phyloP scores from a whole-genome alignment of 257 asterid species.

The Prunella vulgaris region DNA sequence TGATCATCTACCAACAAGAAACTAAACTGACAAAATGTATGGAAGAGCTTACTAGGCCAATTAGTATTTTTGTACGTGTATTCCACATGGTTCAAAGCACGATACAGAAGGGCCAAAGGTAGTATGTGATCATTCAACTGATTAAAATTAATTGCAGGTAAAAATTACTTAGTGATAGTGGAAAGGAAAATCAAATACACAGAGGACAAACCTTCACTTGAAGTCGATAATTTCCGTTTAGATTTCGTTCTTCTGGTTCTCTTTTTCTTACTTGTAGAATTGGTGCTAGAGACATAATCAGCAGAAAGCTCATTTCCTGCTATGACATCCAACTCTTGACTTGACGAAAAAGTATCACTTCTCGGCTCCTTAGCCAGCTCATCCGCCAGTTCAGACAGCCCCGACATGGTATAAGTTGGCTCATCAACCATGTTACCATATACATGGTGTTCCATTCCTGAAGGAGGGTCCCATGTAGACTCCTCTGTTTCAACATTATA shows the following conservation, averaged over 20 bases:
- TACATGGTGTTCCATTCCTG: constrained; percentile 46
- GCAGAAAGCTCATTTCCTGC: constrained; percentile 17
- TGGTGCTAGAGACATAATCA: constrained; percentile 24
- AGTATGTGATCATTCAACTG: neutral
- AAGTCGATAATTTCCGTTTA: constrained; percentile 26
- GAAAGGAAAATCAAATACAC: neutral
- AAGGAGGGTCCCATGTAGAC: constrained; percentile 86
- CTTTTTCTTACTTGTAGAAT: constrained; percentile 38
- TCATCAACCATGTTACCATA: constrained; percentile 26
- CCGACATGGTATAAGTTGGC: constrained; percentile 13
- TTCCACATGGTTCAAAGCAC: too few species aligned
- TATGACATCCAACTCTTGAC: constrained; percentile 26
- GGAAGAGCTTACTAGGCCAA: neutral
- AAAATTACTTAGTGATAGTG: neutral
- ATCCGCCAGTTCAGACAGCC: too few species aligned
- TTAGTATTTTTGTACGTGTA: neutral
- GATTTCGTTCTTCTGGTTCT: constrained; percentile 40
- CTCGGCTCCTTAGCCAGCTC: constrained; percentile 24
- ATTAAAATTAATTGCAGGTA: neutral
- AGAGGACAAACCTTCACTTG: constrained; percentile 46
- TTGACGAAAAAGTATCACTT: constrained; percentile 21
- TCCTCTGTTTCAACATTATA: constrained; percentile 53
- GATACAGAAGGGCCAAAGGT: too few species aligned
- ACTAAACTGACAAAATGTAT: neutral
- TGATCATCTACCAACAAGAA: neutral